Conservation (phyloP, 768 basidiomycete genomes). For the Boletus speciosus region DNA sequence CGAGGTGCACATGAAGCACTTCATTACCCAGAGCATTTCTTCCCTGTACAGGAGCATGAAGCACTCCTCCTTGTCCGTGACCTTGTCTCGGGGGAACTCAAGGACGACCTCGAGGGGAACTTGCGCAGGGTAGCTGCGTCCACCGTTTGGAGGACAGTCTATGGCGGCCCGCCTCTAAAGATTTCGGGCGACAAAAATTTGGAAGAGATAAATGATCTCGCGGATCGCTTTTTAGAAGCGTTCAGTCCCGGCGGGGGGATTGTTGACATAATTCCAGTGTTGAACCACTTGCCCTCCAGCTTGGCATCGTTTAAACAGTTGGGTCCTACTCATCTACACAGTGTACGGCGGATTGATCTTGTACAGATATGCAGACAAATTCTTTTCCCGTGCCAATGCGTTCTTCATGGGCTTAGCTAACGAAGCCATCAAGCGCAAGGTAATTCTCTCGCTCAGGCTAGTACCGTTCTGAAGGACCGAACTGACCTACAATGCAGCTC, state of each 20-base stretch:
- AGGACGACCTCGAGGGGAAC: constrained; percentile 2
- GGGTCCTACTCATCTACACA: neutral
- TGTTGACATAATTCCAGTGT: constrained; percentile 4
- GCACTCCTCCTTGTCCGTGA: constrained; percentile 6
- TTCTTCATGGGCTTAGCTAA: constrained; percentile 2
- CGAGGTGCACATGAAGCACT: constrained; percentile 5
- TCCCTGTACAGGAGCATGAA: constrained; percentile 6
- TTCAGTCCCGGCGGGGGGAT: constrained; percentile 7
- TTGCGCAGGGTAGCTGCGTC: constrained; percentile 7
- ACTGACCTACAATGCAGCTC: neutral
- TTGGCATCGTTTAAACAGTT: constrained; percentile 11
- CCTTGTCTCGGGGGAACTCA: neutral
- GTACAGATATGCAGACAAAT: constrained; percentile 3
- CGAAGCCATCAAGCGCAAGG: constrained; percentile 8
- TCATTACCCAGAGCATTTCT: neutral
- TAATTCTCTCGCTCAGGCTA: neutral
- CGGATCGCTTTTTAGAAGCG: neutral
- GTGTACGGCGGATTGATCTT: neutral
- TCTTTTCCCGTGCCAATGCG: constrained; percentile 2
- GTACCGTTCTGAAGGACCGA: neutral
- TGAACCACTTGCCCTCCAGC: constrained; percentile 1
- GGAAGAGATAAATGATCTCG: constrained; percentile 2
- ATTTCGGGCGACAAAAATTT: constrained; percentile 3
- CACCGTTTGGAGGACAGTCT: constrained; percentile 2
- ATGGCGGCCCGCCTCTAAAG: constrained; percentile 5